A percentile compares a stretch with the other conserved stretches of the same genome.
Conservation (phyloP, 371 early-diverging fungal species). For the Mucor lusitanicus region DNA sequence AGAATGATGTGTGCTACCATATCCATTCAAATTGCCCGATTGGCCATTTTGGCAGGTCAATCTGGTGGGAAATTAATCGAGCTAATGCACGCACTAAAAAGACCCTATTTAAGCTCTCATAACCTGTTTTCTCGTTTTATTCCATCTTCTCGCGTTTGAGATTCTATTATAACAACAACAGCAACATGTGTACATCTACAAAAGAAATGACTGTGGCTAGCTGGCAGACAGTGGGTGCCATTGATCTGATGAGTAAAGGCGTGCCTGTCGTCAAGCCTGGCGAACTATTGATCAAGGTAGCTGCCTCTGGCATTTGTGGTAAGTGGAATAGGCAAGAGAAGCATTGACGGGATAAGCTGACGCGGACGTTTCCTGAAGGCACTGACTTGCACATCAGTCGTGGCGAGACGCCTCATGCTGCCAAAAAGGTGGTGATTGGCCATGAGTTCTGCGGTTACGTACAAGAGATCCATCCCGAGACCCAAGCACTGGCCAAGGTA, state of each 20-base stretch:
- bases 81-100: background rate
- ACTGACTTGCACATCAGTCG: slow-evolving; percentile 61
- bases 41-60: background rate
- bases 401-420: slow-evolving; percentile 62
- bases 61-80: background rate
- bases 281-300: slow-evolving; percentile 50
- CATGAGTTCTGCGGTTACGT: slow-evolving; percentile 60
- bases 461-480: slow-evolving; percentile 49
- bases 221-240: slow-evolving; percentile 55
- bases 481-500: slow-evolving; percentile 20
- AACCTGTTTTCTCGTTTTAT: background rate
- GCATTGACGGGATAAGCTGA: too few relatives aligned
- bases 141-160: background rate
- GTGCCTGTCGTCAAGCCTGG: slow-evolving; percentile 47
- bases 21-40: background rate
- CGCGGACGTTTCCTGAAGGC: slow-evolving; percentile 25
- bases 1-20: background rate
- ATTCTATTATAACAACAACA: background rate
- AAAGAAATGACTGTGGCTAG: slow-evolving; percentile 46
- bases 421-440: slow-evolving; percentile 51
- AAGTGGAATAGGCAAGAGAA: background rate
- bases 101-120: background rate
- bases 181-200: slow-evolving; percentile 18
- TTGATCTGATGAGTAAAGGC: slow-evolving; percentile 39
- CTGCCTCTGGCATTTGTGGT: slow-evolving; percentile 63